Base-by-base conservation (phyloP, 345 rosid species). In the Luvunga scandens region DNA sequence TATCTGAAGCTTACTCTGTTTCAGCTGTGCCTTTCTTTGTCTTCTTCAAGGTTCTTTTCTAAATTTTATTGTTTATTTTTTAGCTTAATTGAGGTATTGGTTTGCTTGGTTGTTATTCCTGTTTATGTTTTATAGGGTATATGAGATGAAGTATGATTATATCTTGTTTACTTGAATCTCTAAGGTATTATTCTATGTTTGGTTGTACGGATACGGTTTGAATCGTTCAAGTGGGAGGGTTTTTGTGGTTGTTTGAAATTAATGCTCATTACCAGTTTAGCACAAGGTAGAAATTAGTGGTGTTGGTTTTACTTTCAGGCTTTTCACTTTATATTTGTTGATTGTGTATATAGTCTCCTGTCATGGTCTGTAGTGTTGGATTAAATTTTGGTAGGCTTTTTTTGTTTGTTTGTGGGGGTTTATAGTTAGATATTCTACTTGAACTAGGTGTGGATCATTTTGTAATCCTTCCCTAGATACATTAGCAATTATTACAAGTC, bases 21-120 rank as follows among this genome's bases (percentile, higher is more conserved):
- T 85, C 98, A 78, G 94, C 98, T 67, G 94, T 94, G 63, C 99
- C 99, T 9, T 97, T 48, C 72, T 91, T 94, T 77, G 94, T 88
- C 75, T 94, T 97, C 87, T 81, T 97, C 75, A 94, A 97, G 97
- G 99, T 97, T 53, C 18, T 13, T 38, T 45, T 36, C 22, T 53
- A 53, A n/a, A 33, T 36, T 38, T 48, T 1, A 67, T 36, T n/a
- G 18, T 31, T 48, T 3, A 10, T 56, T 5, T 25, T 24, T 34
- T 34, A 0, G 4, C 24, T n/a, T 33, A 22, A 27, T 19, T 39
- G 9, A 8, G n/a, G 18, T 60, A 2, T 21, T 63, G 28, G 16
- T 39, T 61, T 22, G 55, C 18, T 73, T 61, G 27, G 13, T 60
- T 61, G 50, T 34, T 9, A 25, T 73, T 42, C 28, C 4, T 36